These are phyloP conservation scores for Sindora glabra DNA, from an alignment of 306 rosid genomes.

Conservation along the genomic window DNA sequence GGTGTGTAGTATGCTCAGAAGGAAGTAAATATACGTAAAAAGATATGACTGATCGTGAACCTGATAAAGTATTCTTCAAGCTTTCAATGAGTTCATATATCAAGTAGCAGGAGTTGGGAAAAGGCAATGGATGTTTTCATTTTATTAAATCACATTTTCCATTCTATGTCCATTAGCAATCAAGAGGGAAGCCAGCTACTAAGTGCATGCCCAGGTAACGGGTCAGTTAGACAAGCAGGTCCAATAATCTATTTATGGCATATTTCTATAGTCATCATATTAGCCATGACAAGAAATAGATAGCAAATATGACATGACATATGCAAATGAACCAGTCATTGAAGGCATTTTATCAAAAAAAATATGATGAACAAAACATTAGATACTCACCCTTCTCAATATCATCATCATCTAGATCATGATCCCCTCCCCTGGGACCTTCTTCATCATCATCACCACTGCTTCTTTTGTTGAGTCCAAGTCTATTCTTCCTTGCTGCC, in stretches of 20 bases:
- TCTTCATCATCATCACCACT: conserved; percentile 84
- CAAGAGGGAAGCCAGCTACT: no score
- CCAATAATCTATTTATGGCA: no score
- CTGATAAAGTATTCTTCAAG: neutral
- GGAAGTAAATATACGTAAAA: neutral
- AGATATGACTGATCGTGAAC: neutral
- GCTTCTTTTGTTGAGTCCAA: conserved; percentile 53
- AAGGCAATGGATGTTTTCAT: no score
- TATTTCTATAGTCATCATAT: no score
- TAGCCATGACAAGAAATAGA: no score
- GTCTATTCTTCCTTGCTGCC: conserved; percentile 60
- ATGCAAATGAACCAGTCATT: neutral
- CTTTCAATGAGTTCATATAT: no score
- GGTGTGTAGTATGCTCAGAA: neutral
- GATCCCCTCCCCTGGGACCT: conserved; percentile 68
- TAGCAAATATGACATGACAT: neutral
- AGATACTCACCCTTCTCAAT: conserved; percentile 65
- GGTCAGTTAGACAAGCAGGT: no score
- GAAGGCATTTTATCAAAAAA: neutral
- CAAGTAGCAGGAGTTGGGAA: no score
- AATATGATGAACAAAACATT: neutral
- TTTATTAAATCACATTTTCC: no score
- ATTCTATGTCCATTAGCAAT: no score
- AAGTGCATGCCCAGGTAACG: no score
- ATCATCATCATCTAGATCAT: conserved; percentile 77